Evolutionary conservation across 345 rosid species (phyloP), one percentile per base, ranked within the genome.

Genomic region (Cardiospermum halicacabum): DNA sequence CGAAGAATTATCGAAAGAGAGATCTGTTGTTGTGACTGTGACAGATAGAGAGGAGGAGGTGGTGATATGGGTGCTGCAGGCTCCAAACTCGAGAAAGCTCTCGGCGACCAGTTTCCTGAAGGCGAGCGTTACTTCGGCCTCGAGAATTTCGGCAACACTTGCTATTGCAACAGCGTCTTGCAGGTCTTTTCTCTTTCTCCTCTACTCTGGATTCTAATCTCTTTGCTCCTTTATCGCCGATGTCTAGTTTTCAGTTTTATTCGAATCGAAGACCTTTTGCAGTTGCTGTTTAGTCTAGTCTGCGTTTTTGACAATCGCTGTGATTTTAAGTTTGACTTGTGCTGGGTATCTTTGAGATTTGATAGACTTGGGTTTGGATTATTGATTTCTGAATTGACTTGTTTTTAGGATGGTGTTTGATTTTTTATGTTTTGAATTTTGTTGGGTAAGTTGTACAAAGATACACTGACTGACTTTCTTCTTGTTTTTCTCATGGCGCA

Each of bases 91-190:
- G 99, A 94, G 91, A 94, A 94, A 77, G 99, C 99, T 72, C 85
- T 94, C 39, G 97, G 99, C 75, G 99, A 94, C 79, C 96, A 89
- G 80, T 94, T 94, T 73, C 99, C 99, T 11, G 99, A 94, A 81
- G 99, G 99, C 56, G 97, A 94, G 72, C 91, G 97, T 18, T 94
- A 91, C 79, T 94, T 94, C 56, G 99, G 99, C 56, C 91, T 94
- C 65, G 99, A 94, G 86, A 94, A 94, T 77, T 94, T 91, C 75
- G 99, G 99, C 72, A 94, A 94, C 72, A 94, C 99, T 69, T 94
- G 97, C 68, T 94, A 94, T 79, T 94, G 99, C 66, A 94, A 94
- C 77, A 91, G 96, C 85, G 97, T 91, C 61, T 82, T 91, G 72
- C 99, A 94, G 99, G 99, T 94, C 53, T 22, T 11, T 7, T 5